phyloP scores from a whole-genome alignment of 2,329 filamentous ascomycete genomes.

The Rhynchosporium graminicola region DNA sequence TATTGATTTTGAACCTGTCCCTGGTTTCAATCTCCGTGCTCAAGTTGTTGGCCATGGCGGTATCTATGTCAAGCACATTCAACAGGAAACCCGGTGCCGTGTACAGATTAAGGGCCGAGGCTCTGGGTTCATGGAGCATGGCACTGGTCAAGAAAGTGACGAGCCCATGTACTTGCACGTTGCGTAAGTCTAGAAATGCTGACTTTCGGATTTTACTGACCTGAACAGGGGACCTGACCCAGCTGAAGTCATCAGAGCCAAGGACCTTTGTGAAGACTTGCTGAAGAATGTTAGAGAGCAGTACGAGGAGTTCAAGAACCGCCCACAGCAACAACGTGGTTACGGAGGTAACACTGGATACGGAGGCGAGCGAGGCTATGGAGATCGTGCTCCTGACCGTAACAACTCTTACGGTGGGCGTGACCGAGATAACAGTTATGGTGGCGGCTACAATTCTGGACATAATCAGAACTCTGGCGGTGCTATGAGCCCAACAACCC shows the following conservation, averaged over 20 bases:
- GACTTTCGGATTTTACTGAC: conserved; percentile 6
- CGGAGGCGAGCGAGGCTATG: conserved; percentile 50
- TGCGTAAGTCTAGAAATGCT: conserved; percentile 60
- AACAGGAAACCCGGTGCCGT: conserved; percentile 90
- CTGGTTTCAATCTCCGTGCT: conserved; percentile 92
- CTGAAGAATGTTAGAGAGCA: conserved; percentile 83
- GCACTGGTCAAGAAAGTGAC: conserved; percentile 87
- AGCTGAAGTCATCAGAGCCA: conserved; percentile 81
- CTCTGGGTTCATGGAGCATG: conserved; percentile 88
- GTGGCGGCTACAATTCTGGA: conserved; percentile 39
- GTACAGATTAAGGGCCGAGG: conserved; percentile 98
- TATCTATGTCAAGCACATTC: conserved; percentile 96
- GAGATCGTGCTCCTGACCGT: conserved; percentile 53
- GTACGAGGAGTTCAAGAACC: conserved; percentile 88
- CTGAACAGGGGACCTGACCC: conserved; percentile 75
- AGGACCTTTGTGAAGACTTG: conserved; percentile 85
- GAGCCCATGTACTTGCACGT: conserved; percentile 97
- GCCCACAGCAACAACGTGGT: conserved; percentile 64
- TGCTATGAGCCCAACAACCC: conserved; percentile 45
- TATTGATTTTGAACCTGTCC: conserved; percentile 85
- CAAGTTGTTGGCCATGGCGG: conserved; percentile 95
- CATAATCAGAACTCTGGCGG: conserved; percentile 36
- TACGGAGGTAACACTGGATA: conserved; percentile 51
- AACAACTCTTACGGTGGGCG: conserved; percentile 45
- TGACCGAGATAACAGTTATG: conserved; percentile 41